phyloP scores from a whole-genome alignment of 805 yeast genomes.

The Candida pseudoglaebosa region DNA sequence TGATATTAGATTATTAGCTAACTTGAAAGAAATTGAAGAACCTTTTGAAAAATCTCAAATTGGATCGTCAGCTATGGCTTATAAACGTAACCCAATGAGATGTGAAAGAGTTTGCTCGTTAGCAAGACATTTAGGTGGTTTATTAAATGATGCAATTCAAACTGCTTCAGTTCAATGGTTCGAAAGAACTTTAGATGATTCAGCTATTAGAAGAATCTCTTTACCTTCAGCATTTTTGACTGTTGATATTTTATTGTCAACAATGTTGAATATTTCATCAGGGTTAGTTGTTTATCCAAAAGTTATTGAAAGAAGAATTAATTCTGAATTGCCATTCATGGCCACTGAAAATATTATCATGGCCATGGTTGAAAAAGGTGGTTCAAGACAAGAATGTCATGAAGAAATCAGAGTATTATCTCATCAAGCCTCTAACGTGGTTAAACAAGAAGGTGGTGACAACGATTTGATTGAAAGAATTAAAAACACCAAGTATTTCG shows the following conservation, averaged over 20 bases:
- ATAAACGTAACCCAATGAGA: conserved; percentile 99
- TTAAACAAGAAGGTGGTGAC: conserved; percentile 97
- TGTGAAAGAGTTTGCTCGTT: conserved; percentile 98
- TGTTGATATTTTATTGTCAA: conserved; percentile 86
- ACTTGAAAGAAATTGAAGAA: conserved; percentile 95
- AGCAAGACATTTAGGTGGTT: conserved; percentile 89
- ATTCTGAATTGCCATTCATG: conserved; percentile 95
- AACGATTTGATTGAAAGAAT: conserved; percentile 92
- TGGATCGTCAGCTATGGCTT: conserved; percentile 98
- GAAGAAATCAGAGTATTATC: conserved; percentile 95
- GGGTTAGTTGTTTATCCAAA: conserved; percentile 98
- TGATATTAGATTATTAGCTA: conserved; percentile 91
- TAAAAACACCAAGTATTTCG: conserved; percentile 70
- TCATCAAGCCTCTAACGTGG: conserved; percentile 96
- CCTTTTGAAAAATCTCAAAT: conserved; percentile 98
- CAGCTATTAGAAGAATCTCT: conserved; percentile 96
- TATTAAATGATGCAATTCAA: conserved; percentile 89
- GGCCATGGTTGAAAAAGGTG: conserved; percentile 99
- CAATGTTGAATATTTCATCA: conserved; percentile 85
- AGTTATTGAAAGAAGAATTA: conserved; percentile 95
- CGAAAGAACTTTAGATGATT: conserved; percentile 97
- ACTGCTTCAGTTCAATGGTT: conserved; percentile 99
- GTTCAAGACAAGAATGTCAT: conserved; percentile 96
- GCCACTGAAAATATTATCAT: conserved; percentile 98
- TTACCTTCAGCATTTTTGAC: conserved; percentile 95